These are phyloP conservation scores for Fraxinus cuspidata DNA, from an alignment of 257 asterid species.

Conservation along the genomic window DNA sequence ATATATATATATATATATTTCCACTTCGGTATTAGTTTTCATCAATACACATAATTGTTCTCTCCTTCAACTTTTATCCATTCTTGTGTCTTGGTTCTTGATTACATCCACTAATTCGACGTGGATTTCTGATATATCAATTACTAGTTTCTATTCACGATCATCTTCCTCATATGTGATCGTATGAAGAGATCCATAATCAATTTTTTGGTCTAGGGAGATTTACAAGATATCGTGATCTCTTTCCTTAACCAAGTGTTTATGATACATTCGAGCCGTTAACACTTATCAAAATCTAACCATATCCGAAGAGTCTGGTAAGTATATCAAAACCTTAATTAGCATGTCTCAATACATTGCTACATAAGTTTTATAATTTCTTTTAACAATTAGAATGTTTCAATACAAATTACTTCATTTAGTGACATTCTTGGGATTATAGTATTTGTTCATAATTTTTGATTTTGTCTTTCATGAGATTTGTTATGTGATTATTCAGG, in stretches of 20 bases:
- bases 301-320: constrained; percentile 20
- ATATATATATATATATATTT: not conserved
- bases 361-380: too few species aligned
- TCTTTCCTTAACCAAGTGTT: not conserved
- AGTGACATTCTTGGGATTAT: too few species aligned
- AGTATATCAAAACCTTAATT: not conserved
- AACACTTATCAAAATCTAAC: not conserved
- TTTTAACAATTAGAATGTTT: too few species aligned
- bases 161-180: not conserved
- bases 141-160: not conserved
- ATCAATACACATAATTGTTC: not conserved
- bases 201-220: not conserved
- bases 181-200: not conserved
- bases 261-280: not conserved
- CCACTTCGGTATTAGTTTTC: not conserved
- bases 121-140: constrained; percentile 6
- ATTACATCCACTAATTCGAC: not conserved
- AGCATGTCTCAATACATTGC: not conserved
- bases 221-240: not conserved
- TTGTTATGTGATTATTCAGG: not conserved
- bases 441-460: too few species aligned
- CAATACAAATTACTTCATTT: too few species aligned
- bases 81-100: not conserved
- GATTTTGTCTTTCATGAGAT: not conserved
- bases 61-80: not conserved